These are phyloP conservation scores for Dianthus caryophyllus DNA, from an alignment of 148 eudicot genomes.

Conservation along the genomic window DNA sequence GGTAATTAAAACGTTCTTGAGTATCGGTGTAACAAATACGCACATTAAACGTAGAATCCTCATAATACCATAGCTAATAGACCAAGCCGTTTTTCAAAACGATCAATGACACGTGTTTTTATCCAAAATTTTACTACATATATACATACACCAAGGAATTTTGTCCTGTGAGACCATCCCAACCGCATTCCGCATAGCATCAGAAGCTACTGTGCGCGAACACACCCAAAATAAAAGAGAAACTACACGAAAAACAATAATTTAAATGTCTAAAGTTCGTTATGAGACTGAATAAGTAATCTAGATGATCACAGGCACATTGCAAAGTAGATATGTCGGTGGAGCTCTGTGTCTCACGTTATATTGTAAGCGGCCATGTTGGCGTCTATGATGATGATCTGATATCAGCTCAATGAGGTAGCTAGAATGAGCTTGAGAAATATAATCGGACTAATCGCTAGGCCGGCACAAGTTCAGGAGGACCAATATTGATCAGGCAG, in stretches of 20 bases:
- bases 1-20: too few relatives aligned
- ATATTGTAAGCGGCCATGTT: constrained; percentile 5
- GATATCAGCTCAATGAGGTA: neutral
- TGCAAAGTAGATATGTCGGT: constrained; percentile 7
- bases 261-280: neutral
- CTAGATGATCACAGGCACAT: neutral
- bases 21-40: too few relatives aligned
- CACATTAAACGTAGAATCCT: neutral
- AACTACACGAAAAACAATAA: neutral
- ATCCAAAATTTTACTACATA: constrained; percentile 14
- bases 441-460: neutral
- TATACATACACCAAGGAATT: constrained; percentile 23
- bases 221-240: neutral
- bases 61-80: neutral
- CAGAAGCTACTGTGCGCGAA: constrained; percentile 9
- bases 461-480: constrained; percentile 10
- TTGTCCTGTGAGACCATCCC: neutral
- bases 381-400: constrained; percentile 10
- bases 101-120: neutral
- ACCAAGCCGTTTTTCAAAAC: neutral
- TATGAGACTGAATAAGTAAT: neutral
- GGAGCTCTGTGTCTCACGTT: constrained; percentile 4
- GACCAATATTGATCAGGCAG: constrained; percentile 12
- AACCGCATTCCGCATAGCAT: constrained; percentile 12
- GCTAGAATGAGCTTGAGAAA: neutral